Evolutionary conservation across 805 yeast species (phyloP).

Genomic region (Brettanomyces nanus): DNA sequence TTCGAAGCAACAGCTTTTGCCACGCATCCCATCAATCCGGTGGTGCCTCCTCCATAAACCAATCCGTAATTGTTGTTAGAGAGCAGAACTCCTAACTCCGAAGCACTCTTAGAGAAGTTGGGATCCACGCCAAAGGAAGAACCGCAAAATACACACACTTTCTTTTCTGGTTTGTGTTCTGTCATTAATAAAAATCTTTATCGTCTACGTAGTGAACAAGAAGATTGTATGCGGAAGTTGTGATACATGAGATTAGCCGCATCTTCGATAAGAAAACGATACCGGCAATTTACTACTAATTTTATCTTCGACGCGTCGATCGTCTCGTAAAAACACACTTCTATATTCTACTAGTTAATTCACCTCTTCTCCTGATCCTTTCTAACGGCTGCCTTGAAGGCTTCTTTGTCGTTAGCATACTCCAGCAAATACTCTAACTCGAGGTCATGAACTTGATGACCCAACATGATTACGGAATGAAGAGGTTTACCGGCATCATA

Average conservation of each 20-base stretch:
- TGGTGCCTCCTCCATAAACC: conserved; percentile 87
- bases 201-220: too few relatives aligned
- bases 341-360: too few relatives aligned
- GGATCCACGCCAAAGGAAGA: conserved; percentile 61
- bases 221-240: too few relatives aligned
- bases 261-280: too few relatives aligned
- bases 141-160: conserved; percentile 82
- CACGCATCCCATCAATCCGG: conserved; percentile 74
- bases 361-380: conserved; percentile 63
- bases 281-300: too few relatives aligned
- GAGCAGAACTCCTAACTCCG: conserved; percentile 49
- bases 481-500: conserved; percentile 93
- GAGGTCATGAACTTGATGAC: conserved; percentile 89
- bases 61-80: conserved; percentile 60
- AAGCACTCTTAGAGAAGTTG: conserved; percentile 43
- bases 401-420: conserved; percentile 56
- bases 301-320: too few relatives aligned
- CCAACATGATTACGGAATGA: conserved; percentile 84
- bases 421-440: conserved; percentile 80
- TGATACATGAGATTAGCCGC: too few relatives aligned
- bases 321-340: too few relatives aligned
- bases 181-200: too few relatives aligned
- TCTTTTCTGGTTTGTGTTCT: conserved; percentile 23
- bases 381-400: conserved; percentile 38
- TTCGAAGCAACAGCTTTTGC: conserved; percentile 53